Conservation (phyloP, 495 filamentous ascomycete genomes). For the Apodospora peruviana region DNA sequence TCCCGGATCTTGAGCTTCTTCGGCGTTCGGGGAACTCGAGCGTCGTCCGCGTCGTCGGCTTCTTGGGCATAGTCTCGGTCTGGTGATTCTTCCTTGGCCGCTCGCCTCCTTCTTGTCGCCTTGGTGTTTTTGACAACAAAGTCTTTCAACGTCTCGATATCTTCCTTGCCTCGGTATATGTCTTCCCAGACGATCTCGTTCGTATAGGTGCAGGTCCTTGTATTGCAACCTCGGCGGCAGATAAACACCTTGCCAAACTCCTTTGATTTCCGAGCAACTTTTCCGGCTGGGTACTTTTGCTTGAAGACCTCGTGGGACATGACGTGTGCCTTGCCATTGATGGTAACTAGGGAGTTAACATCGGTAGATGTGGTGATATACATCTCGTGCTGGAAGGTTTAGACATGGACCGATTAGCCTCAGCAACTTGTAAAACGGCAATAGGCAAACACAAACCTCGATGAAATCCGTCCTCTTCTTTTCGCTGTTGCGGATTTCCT, state of each 20-base stretch:
- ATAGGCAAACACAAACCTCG: constrained; percentile 38
- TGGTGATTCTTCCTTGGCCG: constrained; percentile 20
- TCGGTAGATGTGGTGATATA: constrained; percentile 87
- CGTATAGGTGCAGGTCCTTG: constrained; percentile 82
- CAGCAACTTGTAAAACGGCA: background rate
- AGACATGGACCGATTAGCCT: background rate
- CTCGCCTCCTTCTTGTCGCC: constrained; percentile 51
- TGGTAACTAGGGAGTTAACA: constrained; percentile 75
- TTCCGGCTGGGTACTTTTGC: constrained; percentile 67
- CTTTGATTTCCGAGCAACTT: constrained; percentile 62
- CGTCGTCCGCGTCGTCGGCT: constrained; percentile 38
- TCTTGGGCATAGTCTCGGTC: constrained; percentile 45
- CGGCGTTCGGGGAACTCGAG: constrained; percentile 29
- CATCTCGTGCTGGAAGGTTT: constrained; percentile 66
- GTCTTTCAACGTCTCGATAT: constrained; percentile 58
- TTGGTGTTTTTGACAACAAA: constrained; percentile 66
- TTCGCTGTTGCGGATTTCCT: constrained; percentile 75
- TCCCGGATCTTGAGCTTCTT: constrained; percentile 26
- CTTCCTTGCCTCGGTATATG: constrained; percentile 59
- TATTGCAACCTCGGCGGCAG: constrained; percentile 84
- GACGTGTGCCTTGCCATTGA: constrained; percentile 81
- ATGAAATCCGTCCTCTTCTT: constrained; percentile 80
- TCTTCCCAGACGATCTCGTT: constrained; percentile 91
- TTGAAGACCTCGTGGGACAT: constrained; percentile 65
- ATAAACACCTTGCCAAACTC: constrained; percentile 87